Evolutionary conservation across 75 land plant genomes (phyloP).

Genomic region (Larix kaempferi): DNA sequence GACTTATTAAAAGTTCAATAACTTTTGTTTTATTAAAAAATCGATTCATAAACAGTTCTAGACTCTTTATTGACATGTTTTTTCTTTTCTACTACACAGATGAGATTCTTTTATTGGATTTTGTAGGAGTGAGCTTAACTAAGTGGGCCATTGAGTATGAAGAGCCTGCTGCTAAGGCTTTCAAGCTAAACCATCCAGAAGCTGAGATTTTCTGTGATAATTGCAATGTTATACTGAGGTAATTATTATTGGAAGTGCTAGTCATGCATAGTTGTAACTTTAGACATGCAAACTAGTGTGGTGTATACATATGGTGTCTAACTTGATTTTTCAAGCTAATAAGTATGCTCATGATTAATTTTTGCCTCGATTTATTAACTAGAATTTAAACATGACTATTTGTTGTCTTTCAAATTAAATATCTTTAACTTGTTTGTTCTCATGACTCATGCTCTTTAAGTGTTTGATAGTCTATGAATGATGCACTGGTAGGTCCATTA

Average conservation of each 20-base stretch:
- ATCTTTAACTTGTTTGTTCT: background rate
- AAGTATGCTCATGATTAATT: too few species aligned
- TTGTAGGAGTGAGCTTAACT: slow-evolving; percentile 62
- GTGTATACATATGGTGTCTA: background rate
- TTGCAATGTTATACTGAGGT: slow-evolving; percentile 96
- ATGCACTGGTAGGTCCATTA: slow-evolving; percentile 51
- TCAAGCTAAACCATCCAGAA: slow-evolving; percentile 85
- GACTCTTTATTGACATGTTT: background rate
- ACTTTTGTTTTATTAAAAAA: background rate
- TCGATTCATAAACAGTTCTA: background rate
- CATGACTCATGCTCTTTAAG: background rate
- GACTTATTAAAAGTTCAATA: background rate
- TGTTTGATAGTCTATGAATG: background rate
- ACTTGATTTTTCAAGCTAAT: too few species aligned
- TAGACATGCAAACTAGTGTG: background rate
- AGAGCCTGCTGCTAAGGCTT: slow-evolving; percentile 90
- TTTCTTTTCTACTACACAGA: background rate
- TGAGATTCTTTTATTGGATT: background rate
- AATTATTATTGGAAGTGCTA: background rate
- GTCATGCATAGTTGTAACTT: background rate
- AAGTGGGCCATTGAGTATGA: slow-evolving; percentile 99
- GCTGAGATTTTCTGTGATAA: slow-evolving; percentile 73
- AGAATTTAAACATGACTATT: too few species aligned
- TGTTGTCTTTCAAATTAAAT: too few species aligned
- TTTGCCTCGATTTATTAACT: too few species aligned